Conservation (phyloP, 2,329 filamentous ascomycete genomes). For the Botrytis byssoidea region DNA sequence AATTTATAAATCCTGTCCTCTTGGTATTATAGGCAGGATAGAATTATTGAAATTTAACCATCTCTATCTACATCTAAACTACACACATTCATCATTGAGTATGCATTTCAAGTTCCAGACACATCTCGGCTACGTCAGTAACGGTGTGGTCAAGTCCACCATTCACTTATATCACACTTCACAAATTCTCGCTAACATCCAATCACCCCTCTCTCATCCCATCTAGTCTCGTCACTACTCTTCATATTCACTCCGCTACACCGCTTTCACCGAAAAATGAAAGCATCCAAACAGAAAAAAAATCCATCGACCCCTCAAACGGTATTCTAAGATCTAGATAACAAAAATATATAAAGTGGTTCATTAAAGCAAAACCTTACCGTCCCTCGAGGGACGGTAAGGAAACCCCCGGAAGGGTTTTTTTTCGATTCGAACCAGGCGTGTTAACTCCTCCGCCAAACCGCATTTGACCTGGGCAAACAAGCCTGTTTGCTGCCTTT, state of each 20-base stretch:
- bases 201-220: not conserved
- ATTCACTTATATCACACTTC: not conserved
- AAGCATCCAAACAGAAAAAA: not conserved
- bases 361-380: not conserved
- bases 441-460: conserved; percentile 10
- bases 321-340: not conserved
- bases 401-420: conserved; percentile 2
- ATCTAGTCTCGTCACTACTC: not conserved
- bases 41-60: not conserved
- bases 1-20: not conserved
- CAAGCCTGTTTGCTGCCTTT: conserved; percentile 5
- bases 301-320: not conserved
- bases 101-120: not conserved
- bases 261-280: not conserved
- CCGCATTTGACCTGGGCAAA: conserved; percentile 8
- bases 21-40: too few species aligned
- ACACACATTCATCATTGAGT: too few species aligned
- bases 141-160: not conserved
- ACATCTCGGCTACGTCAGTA: not conserved
- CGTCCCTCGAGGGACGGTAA: not conserved
- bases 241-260: not conserved
- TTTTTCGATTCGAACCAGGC: conserved; percentile 16
- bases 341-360: not conserved
- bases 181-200: not conserved
- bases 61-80: not conserved